Base-by-base conservation (phyloP, 331 rosid species). In the Quercus lobata region DNA sequence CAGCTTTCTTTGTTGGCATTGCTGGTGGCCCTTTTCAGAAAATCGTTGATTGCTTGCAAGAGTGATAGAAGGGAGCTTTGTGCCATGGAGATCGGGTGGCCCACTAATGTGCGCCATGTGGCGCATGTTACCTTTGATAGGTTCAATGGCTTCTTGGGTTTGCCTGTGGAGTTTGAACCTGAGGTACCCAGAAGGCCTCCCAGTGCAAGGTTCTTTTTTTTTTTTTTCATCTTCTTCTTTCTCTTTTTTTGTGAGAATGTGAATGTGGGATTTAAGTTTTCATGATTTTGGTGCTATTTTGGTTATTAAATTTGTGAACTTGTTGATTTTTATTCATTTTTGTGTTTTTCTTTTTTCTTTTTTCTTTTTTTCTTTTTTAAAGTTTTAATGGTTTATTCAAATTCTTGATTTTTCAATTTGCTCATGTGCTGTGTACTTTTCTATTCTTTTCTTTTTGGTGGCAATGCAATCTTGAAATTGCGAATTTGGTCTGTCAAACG, bases 71-170 rank as follows among this genome's bases (percentile, higher is more conserved):
- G 89, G 46, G 83, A 89, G 81, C 74, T 89, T 9, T 88, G 83
- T 27, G 58, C 84, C 6, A 92, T 91, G 97, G 88, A 94, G 76
- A 94, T 94, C 30, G 88, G 97, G 2, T 78, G 85, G 87, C 97
- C 97, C 0, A 90, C 96, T 63, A 74, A 95, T 72, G 97, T 93
- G 25, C 94, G 92, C 72, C 99, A 95, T 79, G 97, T 95, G 49
- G 91, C 97, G 1, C 97, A 95, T 86, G 99, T 95, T 62, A 92
- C 99, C 72, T 95, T 92, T 75, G 99, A 95, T 46, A 82, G 97
- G 76, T 95, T 92, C 84, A 88, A 90, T 83, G 99, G 99, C 35
- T 95, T 95, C 91, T 86, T 92, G 86, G 99, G 99, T 74, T 80
- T 95, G 86, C 97, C 99, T 7, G 97, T 73, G 53, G 99, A 93